These are phyloP conservation scores for Melampsora americana DNA, from an alignment of 1,284 basidiomycete genomes.

Conservation along the genomic window DNA sequence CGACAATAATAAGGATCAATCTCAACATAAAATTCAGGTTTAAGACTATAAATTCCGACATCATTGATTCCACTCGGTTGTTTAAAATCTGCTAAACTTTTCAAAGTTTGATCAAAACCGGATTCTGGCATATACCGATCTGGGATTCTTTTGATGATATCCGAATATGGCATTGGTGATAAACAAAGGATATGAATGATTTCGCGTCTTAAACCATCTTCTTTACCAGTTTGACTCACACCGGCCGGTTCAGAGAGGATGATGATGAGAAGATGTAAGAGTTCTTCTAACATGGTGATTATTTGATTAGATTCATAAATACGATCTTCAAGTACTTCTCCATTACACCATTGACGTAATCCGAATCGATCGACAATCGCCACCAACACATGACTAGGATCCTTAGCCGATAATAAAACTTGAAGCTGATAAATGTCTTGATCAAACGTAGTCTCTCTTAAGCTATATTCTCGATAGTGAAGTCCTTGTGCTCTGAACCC, in stretches of 20 bases:
- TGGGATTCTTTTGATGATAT: slow-evolving; percentile 83
- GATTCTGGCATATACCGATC: slow-evolving; percentile 84
- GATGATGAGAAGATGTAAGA: slow-evolving; percentile 81
- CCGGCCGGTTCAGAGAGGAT: slow-evolving; percentile 78
- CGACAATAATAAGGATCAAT: slow-evolving; percentile 96
- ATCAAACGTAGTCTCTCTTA: slow-evolving; percentile 93
- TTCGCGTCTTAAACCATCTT: slow-evolving; percentile 71
- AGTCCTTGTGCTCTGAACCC: slow-evolving; percentile 91
- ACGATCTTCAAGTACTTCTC: slow-evolving; percentile 60
- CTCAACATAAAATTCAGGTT: slow-evolving; percentile 75
- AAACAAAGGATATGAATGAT: slow-evolving; percentile 87
- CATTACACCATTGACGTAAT: slow-evolving; percentile 73
- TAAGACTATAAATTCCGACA: slow-evolving; percentile 80
- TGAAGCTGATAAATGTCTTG: slow-evolving; percentile 93
- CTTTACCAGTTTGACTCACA: slow-evolving; percentile 68
- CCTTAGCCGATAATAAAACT: slow-evolving; percentile 56
- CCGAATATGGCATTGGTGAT: slow-evolving; percentile 82
- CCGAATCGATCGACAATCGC: slow-evolving; percentile 87
- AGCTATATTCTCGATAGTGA: slow-evolving; percentile 93
- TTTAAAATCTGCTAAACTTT: slow-evolving; percentile 76
- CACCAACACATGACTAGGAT: slow-evolving; percentile 75
- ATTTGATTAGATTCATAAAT: slow-evolving; percentile 70
- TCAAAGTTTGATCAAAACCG: slow-evolving; percentile 75
- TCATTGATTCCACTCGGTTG: slow-evolving; percentile 74
- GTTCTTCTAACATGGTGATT: slow-evolving; percentile 84